Evolutionary conservation across 495 filamentous ascomycete species (phyloP).

Genomic region (Copromyces sp.): DNA sequence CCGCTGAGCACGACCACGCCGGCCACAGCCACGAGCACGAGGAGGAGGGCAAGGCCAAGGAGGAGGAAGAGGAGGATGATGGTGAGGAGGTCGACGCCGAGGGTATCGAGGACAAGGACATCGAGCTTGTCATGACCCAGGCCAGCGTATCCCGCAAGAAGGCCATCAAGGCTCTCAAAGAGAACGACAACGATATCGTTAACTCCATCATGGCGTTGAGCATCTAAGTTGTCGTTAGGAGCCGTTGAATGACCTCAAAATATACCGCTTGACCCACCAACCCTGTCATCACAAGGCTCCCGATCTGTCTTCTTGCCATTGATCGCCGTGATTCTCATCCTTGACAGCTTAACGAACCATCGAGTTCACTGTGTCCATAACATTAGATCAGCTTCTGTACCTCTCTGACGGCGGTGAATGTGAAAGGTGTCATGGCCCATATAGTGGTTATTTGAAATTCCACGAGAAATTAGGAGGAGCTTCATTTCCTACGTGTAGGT

Average conservation of each 20-base stretch:
- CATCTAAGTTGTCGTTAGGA: slow-evolving; percentile 50
- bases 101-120: slow-evolving; percentile 95
- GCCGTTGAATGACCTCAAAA: neutral
- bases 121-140: slow-evolving; percentile 97
- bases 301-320: neutral
- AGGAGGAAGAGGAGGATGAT: slow-evolving; percentile 87
- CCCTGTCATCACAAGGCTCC: neutral
- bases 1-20: slow-evolving; percentile 57
- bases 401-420: neutral
- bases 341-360: neutral
- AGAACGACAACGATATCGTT: slow-evolving; percentile 99
- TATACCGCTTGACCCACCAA: neutral
- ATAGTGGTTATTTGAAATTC: neutral
- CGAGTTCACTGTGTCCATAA: neutral
- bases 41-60: slow-evolving; percentile 53
- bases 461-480: neutral
- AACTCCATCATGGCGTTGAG: slow-evolving; percentile 99
- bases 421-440: neutral
- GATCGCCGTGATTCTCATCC: neutral
- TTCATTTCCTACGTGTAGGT: neutral
- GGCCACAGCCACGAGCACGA: slow-evolving; percentile 58
- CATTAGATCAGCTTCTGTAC: neutral
- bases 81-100: slow-evolving; percentile 89
- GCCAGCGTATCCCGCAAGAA: slow-evolving; percentile 94
- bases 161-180: slow-evolving; percentile 94